A percentile compares a stretch with the other conserved stretches of the same genome.
Evolutionary conservation across 2,329 filamentous ascomycete species (phyloP).

Genomic region (Fusarium sp.): DNA sequence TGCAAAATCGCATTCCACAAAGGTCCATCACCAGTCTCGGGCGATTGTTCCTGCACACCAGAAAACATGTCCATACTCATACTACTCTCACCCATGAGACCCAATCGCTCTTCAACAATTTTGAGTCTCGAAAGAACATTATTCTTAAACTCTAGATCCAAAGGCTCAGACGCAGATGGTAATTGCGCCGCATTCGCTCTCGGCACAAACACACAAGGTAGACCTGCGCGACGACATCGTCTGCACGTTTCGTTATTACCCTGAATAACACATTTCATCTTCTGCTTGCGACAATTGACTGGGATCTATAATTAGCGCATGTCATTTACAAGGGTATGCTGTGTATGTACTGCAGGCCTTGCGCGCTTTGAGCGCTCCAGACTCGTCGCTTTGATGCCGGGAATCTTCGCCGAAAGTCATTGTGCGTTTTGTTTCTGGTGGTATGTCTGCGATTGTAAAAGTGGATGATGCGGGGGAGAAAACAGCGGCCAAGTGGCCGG

Average conservation of each 20-base stretch:
- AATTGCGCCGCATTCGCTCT: constrained; percentile 20
- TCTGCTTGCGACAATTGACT: constrained; percentile 25
- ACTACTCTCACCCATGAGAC: neutral
- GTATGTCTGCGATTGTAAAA: neutral
- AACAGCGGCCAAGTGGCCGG: constrained; percentile 22
- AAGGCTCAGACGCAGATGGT: neutral
- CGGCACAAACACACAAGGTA: constrained; percentile 17
- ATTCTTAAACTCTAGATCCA: constrained; percentile 19
- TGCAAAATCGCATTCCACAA: constrained; percentile 9
- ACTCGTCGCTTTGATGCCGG: constrained; percentile 12
- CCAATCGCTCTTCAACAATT: neutral
- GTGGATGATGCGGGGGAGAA: constrained; percentile 14
- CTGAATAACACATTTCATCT: constrained; percentile 28
- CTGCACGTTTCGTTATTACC: constrained; percentile 17
- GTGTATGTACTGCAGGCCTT: constrained; percentile 18
- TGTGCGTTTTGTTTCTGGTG: neutral
- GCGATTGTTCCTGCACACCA: neutral
- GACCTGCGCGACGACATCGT: constrained; percentile 17
- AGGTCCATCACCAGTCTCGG: neutral
- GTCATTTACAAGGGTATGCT: neutral
- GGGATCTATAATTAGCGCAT: constrained; percentile 3
- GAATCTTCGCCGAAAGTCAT: constrained; percentile 21
- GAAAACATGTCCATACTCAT: neutral
- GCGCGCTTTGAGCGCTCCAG: constrained; percentile 16
- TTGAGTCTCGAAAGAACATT: constrained; percentile 4